Percentiles rank a stretch among this genome's conserved stretches.
Evolutionary conservation across 2,329 filamentous ascomycete genomes (phyloP).

Genomic region (Trichoderma breve): DNA sequence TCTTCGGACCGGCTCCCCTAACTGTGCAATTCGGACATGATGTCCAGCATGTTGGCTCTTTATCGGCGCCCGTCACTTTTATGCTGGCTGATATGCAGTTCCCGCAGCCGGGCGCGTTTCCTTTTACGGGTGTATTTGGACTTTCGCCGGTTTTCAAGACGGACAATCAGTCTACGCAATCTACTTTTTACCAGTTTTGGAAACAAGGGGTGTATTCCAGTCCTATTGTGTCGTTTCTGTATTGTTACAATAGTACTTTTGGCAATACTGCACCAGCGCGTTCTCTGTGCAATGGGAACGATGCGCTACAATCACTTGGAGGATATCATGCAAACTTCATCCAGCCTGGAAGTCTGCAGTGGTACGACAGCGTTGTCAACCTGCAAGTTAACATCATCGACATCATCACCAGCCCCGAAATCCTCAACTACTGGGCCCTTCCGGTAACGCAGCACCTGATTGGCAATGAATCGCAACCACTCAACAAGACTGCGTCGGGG

Average conservation of each 20-base stretch:
- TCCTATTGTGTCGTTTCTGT: neutral
- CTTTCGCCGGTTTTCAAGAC: neutral
- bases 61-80: neutral
- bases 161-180: neutral
- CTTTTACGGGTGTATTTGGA: constrained; percentile 3
- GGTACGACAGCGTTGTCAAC: neutral
- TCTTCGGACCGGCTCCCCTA: neutral
- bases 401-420: neutral
- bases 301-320: neutral
- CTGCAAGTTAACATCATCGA: neutral
- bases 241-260: neutral
- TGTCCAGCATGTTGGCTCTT: neutral
- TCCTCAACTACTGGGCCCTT: neutral
- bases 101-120: neutral
- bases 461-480: neutral
- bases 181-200: neutral
- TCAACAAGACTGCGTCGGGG: neutral
- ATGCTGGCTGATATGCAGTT: neutral
- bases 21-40: neutral
- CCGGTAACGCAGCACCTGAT: neutral
- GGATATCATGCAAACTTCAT: neutral
- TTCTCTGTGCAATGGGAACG: neutral
- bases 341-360: neutral
- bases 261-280: neutral
- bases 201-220: neutral